Evolutionary conservation across 495 filamentous ascomycete species (phyloP).

Genomic region (Thermothielavioides terrestris): DNA sequence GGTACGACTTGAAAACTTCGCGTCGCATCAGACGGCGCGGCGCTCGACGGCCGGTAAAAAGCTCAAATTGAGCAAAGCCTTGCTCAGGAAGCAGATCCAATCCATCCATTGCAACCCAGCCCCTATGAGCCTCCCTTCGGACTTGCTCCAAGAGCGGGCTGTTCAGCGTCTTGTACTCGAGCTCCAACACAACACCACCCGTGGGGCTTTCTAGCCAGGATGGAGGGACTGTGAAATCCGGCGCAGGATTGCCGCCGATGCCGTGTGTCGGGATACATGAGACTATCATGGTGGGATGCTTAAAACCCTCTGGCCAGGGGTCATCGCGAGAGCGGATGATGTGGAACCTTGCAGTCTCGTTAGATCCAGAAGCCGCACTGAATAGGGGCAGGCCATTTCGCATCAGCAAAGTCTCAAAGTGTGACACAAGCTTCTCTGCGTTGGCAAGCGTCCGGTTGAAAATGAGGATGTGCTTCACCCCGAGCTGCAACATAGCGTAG

Average conservation of each 20-base stretch:
- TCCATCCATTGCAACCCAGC: slow-evolving; percentile 65
- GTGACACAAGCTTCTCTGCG: slow-evolving; percentile 53
- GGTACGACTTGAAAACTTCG: slow-evolving; percentile 50
- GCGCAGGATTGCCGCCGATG: slow-evolving; percentile 48
- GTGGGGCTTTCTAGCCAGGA: slow-evolving; percentile 62
- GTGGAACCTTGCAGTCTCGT: slow-evolving; percentile 43
- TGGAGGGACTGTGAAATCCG: slow-evolving; percentile 59
- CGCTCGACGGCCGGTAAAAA: slow-evolving; percentile 65
- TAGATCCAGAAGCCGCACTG: slow-evolving; percentile 39
- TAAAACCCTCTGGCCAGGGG: slow-evolving; percentile 53
- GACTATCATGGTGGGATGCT: slow-evolving; percentile 57
- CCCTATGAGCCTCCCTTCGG: slow-evolving; percentile 48
- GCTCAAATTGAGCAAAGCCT: slow-evolving; percentile 68
- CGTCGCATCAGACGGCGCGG: slow-evolving; percentile 59
- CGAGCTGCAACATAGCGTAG: slow-evolving; percentile 66
- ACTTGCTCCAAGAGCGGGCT: slow-evolving; percentile 59
- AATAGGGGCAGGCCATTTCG: slow-evolving; percentile 32
- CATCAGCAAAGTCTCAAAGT: slow-evolving; percentile 46
- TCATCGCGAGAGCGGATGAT: slow-evolving; percentile 49
- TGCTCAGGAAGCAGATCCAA: slow-evolving; percentile 67
- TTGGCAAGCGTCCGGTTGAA: slow-evolving; percentile 55
- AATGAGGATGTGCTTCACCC: slow-evolving; percentile 64
- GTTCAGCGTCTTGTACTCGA: slow-evolving; percentile 59
- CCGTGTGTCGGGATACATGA: slow-evolving; percentile 62
- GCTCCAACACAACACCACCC: slow-evolving; percentile 63